These are phyloP conservation scores for Annulohypoxylon stygium DNA, from an alignment of 495 filamentous ascomycete species.

Conservation along the genomic window DNA sequence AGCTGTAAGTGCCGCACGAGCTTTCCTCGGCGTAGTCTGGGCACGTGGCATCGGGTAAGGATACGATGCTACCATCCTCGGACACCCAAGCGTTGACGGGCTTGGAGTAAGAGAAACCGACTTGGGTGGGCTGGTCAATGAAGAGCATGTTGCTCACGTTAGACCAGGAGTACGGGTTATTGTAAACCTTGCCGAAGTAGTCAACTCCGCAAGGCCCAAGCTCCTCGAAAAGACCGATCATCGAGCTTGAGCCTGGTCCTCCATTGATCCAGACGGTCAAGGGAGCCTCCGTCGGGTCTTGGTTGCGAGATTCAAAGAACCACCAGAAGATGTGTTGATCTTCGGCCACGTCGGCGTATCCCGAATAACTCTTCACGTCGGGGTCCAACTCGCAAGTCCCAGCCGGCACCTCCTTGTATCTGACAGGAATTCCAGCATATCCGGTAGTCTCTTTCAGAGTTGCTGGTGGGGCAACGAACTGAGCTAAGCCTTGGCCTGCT, in stretches of 20 bases:
- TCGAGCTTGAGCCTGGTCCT: slow-evolving; percentile 69
- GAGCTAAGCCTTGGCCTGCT: slow-evolving; percentile 51
- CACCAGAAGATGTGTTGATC: slow-evolving; percentile 76
- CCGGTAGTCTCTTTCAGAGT: slow-evolving; percentile 66
- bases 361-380: slow-evolving; percentile 73
- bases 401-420: slow-evolving; percentile 72
- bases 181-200: slow-evolving; percentile 58
- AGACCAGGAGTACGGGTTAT: slow-evolving; percentile 72
- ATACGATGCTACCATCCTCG: slow-evolving; percentile 48
- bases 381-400: slow-evolving; percentile 77
- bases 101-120: slow-evolving; percentile 70
- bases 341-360: slow-evolving; percentile 73
- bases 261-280: slow-evolving; percentile 75
- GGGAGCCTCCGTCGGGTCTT: slow-evolving; percentile 66
- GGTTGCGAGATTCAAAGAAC: slow-evolving; percentile 72
- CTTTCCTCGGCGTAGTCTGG: slow-evolving; percentile 64
- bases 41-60: slow-evolving; percentile 63
- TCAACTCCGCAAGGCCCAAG: slow-evolving; percentile 73
- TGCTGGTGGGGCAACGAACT: slow-evolving; percentile 71
- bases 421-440: slow-evolving; percentile 64
- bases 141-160: slow-evolving; percentile 71
- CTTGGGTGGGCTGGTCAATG: slow-evolving; percentile 71
- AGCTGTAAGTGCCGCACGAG: slow-evolving; percentile 69
- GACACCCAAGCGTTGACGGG: slow-evolving; percentile 63
- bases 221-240: slow-evolving; percentile 74